Evolutionary conservation across 2,329 filamentous ascomycete genomes (phyloP).

Genomic region (Hypoxylon sp.): DNA sequence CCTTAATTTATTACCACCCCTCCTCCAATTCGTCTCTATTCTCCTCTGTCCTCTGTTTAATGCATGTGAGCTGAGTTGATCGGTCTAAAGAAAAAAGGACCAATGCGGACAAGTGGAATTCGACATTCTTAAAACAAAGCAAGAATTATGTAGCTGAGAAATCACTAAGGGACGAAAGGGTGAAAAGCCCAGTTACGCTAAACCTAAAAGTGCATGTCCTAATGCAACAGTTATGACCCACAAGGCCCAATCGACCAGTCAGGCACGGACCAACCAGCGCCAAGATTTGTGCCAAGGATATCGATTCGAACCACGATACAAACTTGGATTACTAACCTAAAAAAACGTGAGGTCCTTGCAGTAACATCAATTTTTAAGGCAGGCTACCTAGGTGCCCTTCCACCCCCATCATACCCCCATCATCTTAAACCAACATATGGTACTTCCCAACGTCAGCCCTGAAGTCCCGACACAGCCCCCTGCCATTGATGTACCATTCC

Average conservation of each 20-base stretch:
- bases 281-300: conserved; percentile 48
- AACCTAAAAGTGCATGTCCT: conserved; percentile 38
- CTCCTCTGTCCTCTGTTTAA: conserved; percentile 13
- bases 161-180: conserved; percentile 19
- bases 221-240: conserved; percentile 35
- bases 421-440: conserved; percentile 11
- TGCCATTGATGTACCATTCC: conserved; percentile 32
- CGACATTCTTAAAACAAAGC: conserved; percentile 14
- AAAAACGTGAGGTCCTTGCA: conserved; percentile 48
- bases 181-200: conserved; percentile 35
- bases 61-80: conserved; percentile 26
- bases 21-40: conserved; percentile 2
- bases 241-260: conserved; percentile 39
- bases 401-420: conserved; percentile 9
- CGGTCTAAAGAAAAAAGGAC: conserved; percentile 13
- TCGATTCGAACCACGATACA: conserved; percentile 47
- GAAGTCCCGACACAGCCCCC: conserved; percentile 28
- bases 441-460: conserved; percentile 18
- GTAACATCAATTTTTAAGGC: conserved; percentile 34
- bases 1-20: conserved; percentile 2
- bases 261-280: conserved; percentile 49
- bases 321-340: conserved; percentile 42
- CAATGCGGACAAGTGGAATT: conserved; percentile 11
- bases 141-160: conserved; percentile 9
- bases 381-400: conserved; percentile 4